Percentiles rank a stretch among this genome's conserved stretches.
These are phyloP conservation scores for Cercospora sojina DNA, from an alignment of 2,329 filamentous ascomycete genomes.

Conservation along the genomic window DNA sequence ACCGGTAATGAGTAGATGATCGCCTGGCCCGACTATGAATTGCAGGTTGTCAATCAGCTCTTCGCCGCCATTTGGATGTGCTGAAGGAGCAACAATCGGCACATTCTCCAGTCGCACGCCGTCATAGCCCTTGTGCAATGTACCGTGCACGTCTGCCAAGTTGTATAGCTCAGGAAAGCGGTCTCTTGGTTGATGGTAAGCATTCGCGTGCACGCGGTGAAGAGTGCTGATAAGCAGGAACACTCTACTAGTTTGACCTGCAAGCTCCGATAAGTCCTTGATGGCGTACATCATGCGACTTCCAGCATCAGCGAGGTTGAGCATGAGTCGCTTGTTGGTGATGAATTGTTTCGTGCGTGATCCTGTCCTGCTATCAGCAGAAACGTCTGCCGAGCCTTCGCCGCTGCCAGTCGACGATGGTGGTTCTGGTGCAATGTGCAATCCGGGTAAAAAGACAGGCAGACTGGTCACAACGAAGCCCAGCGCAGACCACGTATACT, in stretches of 20 bases:
- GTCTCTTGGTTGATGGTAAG: constrained; percentile 71
- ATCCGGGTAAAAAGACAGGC: constrained; percentile 89
- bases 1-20: constrained; percentile 91
- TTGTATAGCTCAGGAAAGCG: constrained; percentile 79
- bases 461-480: constrained; percentile 91
- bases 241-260: constrained; percentile 92
- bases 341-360: constrained; percentile 98
- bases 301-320: constrained; percentile 92
- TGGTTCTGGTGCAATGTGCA: constrained; percentile 66
- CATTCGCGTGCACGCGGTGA: constrained; percentile 86
- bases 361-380: constrained; percentile 39
- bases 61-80: constrained; percentile 88
- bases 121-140: constrained; percentile 90
- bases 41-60: constrained; percentile 86
- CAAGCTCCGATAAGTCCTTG: constrained; percentile 93
- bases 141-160: constrained; percentile 87
- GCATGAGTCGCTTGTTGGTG: constrained; percentile 97
- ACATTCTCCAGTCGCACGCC: constrained; percentile 91
- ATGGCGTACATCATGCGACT: constrained; percentile 99
- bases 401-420: constrained; percentile 57
- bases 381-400: neutral
- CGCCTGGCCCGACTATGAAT: constrained; percentile 83
- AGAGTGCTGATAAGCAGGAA: constrained; percentile 94
- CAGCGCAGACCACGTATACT: constrained; percentile 98
- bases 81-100: constrained; percentile 80